Conservation (phyloP, 169 alveolate species). For the Plasmodium gonderi region DNA sequence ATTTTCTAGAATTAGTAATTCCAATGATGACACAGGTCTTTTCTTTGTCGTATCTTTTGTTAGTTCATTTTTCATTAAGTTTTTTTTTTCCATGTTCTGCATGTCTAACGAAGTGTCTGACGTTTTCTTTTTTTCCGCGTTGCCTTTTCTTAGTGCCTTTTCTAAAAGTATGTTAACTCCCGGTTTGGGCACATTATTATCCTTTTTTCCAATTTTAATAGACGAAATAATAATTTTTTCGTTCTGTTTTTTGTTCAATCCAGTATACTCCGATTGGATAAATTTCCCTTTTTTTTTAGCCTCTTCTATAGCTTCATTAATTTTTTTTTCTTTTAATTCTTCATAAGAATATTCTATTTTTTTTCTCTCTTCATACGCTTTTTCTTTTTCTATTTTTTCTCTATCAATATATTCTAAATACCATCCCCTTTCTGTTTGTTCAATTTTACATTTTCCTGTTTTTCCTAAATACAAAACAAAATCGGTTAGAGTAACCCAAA, state of each 20-base stretch:
- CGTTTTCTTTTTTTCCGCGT: not conserved
- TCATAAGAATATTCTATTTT: constrained; percentile 70
- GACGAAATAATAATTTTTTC: constrained; percentile 64
- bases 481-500: constrained; percentile 94
- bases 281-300: constrained; percentile 66
- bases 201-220: not conserved
- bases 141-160: not conserved
- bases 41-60: not conserved
- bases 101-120: not conserved
- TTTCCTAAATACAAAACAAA: constrained; percentile 91
- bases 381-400: constrained; percentile 83
- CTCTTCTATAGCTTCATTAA: constrained; percentile 65
- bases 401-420: constrained; percentile 91
- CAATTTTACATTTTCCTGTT: constrained; percentile 92
- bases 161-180: constrained; percentile 5
- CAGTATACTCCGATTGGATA: constrained; percentile 68
- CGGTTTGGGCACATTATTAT: constrained; percentile 4
- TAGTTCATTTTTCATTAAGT: not conserved
- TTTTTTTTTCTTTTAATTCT: constrained; percentile 65
- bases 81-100: not conserved
- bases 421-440: constrained; percentile 94
- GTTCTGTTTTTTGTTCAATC: constrained; percentile 23
- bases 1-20: constrained; percentile 50
- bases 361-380: constrained; percentile 56
- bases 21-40: constrained; percentile 55